Evolutionary conservation across 208 protist species (phyloP).

Genomic region (Trypanosoma congolense): DNA sequence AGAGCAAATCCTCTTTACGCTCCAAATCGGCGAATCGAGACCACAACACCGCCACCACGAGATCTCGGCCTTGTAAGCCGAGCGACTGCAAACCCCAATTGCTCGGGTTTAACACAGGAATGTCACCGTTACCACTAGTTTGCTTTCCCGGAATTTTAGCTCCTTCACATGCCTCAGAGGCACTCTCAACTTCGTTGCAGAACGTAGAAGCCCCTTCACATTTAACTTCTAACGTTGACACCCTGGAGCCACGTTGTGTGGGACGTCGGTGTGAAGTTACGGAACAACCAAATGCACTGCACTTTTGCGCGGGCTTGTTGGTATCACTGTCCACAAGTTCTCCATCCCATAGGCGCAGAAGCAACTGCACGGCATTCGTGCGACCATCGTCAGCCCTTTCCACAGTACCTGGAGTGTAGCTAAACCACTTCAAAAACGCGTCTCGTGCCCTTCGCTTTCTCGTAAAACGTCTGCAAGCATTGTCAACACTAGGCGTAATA

Average conservation of each 20-base stretch:
- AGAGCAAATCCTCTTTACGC: background rate
- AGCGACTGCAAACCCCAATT: slow-evolving; percentile 16
- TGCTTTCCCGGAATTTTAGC: no score
- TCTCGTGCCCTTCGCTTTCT: slow-evolving; percentile 38
- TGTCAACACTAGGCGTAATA: slow-evolving; percentile 21
- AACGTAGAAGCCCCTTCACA: background rate
- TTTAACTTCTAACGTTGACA: background rate
- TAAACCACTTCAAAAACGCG: slow-evolving; percentile 53
- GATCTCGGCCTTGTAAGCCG: slow-evolving; percentile 10
- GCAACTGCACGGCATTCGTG: slow-evolving; percentile 33
- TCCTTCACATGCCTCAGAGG: background rate
- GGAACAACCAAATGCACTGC: background rate
- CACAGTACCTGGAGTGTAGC: slow-evolving; percentile 2
- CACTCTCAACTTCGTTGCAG: background rate
- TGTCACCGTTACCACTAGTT: no score
- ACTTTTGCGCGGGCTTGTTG: no score
- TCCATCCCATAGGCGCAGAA: slow-evolving; percentile 35
- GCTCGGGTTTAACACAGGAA: slow-evolving; percentile 11
- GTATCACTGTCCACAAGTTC: background rate
- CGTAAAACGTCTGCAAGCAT: slow-evolving; percentile 62
- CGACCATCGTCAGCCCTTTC: slow-evolving; percentile 12
- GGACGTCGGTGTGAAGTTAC: background rate
- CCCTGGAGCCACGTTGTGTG: background rate
- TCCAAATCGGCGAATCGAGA: slow-evolving; percentile 16
- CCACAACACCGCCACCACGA: slow-evolving; percentile 11